Conservation (phyloP, 108 stramenopile species). For the Epipyxis sp. region DNA sequence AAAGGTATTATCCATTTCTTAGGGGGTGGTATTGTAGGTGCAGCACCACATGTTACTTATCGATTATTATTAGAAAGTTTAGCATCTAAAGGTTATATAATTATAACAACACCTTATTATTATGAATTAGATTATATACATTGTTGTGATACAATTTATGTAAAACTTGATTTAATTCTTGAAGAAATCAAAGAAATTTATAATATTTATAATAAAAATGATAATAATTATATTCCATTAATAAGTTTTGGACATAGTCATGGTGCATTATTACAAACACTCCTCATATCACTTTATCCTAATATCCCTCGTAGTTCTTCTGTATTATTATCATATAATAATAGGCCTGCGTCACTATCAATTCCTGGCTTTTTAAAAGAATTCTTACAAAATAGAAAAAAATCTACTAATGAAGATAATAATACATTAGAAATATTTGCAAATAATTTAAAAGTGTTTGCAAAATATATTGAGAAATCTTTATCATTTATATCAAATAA, state of each 20-base stretch:
- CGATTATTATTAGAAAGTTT: conserved; percentile 49
- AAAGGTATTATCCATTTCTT: conserved; percentile 79
- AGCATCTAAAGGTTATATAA: conserved; percentile 72
- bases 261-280: conserved; percentile 78
- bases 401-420: too few relatives aligned
- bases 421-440: too few relatives aligned
- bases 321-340: conserved; percentile 81
- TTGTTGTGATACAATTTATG: conserved; percentile 76
- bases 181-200: conserved; percentile 68
- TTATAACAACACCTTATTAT: conserved; percentile 86
- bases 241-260: conserved; percentile 87
- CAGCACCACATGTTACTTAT: conserved; percentile 75
- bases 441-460: too few relatives aligned
- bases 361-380: conserved; percentile 68
- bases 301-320: conserved; percentile 77
- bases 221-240: conserved; percentile 67
- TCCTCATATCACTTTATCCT: conserved; percentile 81
- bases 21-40: conserved; percentile 81
- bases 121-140: conserved; percentile 80
- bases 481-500: too few relatives aligned
- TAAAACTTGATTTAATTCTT: conserved; percentile 51
- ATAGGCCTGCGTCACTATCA: conserved; percentile 73
- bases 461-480: too few relatives aligned
- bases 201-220: conserved; percentile 39
- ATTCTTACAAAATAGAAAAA: too few relatives aligned